Base-by-base conservation (phyloP, 164 flowering plant species). In the Macadamia tetraphylla region DNA sequence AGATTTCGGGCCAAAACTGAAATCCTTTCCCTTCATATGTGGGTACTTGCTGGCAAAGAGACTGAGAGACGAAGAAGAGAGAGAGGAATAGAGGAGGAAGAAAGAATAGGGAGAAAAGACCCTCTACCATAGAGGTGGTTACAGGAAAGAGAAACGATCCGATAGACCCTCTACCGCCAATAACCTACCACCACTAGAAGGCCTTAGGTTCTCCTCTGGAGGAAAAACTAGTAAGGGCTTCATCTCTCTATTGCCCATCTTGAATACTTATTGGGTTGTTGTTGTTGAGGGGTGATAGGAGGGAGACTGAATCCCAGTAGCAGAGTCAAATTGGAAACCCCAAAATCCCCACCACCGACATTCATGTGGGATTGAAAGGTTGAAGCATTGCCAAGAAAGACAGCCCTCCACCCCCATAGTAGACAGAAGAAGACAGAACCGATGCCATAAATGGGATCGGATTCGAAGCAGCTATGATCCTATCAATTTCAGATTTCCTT, bases 301-400 rank as follows among this genome's bases (percentile, higher is more conserved):
- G 78, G 73, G 11, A 71, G 60, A 64, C 40, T 51, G 60, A 73
- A 76, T 3, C 80, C 81, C 51, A 73, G 77, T 29, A 81, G 18
- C 32, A 79, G 31, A 59, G 74, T 69, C 75, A 77, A 23, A 71
- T 73, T 75, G 66, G 80, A 66, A 43, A 64, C 64, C 1, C 71
- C 73, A 10, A 73, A 67, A 30, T 73, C 66, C 8, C 68, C 73
- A 30, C 23, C 23, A 23, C 23, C 23, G 23, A 66, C 61, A 59
- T 48, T 64, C 3, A 71, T 66, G 18, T 71, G 61, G 42, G 80
- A 65, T 60, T 73, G 62, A 80, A 72, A 18, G 80, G 56, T 43
- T 76, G 84, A 66, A 76, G 51, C 49, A 71, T 70, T 46, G 78
- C 74, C 4, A 78, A 64, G 46, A 81, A 76, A 42, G 81, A 74